Conservation (phyloP, 495 filamentous ascomycete genomes). For the Letharia columbiana region DNA sequence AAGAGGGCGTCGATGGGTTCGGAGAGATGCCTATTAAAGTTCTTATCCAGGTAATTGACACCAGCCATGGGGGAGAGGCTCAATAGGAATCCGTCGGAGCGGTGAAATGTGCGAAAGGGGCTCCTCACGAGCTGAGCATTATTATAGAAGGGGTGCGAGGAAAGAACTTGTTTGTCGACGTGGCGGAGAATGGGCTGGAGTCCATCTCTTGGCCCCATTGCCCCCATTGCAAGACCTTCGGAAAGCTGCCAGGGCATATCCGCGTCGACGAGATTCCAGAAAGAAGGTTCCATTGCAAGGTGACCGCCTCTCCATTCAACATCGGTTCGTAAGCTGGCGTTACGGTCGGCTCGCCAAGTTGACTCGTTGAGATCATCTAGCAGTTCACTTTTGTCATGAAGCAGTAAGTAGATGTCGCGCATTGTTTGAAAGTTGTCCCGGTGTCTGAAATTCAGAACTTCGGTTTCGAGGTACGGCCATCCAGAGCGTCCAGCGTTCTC, state of each 20-base stretch:
- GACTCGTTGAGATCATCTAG: constrained; percentile 23
- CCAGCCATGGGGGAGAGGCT: constrained; percentile 28
- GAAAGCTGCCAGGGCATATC: constrained; percentile 30
- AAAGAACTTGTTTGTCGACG: constrained; percentile 22
- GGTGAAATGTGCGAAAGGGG: constrained; percentile 29
- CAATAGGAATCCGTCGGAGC: constrained; percentile 28
- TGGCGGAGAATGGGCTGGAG: constrained; percentile 21
- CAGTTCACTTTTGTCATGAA: constrained; percentile 20
- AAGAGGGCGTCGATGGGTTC: constrained; percentile 26
- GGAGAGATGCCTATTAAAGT: constrained; percentile 23
- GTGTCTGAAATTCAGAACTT: constrained; percentile 26
- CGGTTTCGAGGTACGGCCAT: constrained; percentile 29
- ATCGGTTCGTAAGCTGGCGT: constrained; percentile 25
- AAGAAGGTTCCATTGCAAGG: constrained; percentile 20
- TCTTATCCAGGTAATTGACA: constrained; percentile 29
- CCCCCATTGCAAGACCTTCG: constrained; percentile 27
- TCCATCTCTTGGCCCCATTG: constrained; percentile 19
- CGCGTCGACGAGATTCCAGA: constrained; percentile 23
- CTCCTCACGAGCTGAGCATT: constrained; percentile 27
- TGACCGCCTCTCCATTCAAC: constrained; percentile 27
- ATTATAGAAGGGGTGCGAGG: constrained; percentile 25
- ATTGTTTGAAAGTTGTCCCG: constrained; percentile 26
- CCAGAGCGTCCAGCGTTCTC: constrained; percentile 23
- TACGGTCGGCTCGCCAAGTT: constrained; percentile 26
- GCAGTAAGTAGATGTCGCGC: constrained; percentile 28